Evolutionary conservation across 164 flowering plant genomes (phyloP).

Genomic region (Vitis cinerea): DNA sequence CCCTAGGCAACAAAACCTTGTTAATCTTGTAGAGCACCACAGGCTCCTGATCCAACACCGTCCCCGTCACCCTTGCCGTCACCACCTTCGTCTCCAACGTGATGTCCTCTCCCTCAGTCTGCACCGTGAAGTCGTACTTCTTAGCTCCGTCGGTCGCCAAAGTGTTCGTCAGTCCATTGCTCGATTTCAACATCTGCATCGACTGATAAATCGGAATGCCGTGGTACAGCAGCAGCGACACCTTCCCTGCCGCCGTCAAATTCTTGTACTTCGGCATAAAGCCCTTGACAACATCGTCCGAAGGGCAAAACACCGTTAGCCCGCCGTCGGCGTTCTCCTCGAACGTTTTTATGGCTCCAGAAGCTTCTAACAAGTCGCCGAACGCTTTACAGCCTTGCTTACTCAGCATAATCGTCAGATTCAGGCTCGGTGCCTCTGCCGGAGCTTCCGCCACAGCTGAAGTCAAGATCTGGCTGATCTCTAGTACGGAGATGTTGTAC

Average conservation of each 20-base stretch:
- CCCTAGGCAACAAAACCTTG: conserved; percentile 51
- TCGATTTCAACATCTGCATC: conserved; percentile 44
- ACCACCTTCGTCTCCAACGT: conserved; percentile 43
- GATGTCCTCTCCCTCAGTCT: conserved; percentile 48
- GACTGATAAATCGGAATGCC: conserved; percentile 48
- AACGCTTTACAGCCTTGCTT: conserved; percentile 76
- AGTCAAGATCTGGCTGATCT: conserved; percentile 56
- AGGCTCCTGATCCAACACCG: conserved; percentile 48
- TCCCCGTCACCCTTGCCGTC: conserved; percentile 49
- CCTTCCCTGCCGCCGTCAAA: conserved; percentile 38
- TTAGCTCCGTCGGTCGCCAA: conserved; percentile 48
- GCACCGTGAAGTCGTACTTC: conserved; percentile 52
- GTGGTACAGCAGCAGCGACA: conserved; percentile 38
- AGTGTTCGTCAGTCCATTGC: conserved; percentile 48
- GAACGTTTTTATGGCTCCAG: conserved; percentile 50
- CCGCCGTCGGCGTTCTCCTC: conserved; percentile 40
- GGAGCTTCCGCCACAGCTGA: conserved; percentile 89
- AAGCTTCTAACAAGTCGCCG: conserved; percentile 38
- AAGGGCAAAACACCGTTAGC: conserved; percentile 52
- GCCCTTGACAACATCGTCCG: conserved; percentile 28
- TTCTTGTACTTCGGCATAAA: conserved; percentile 49
- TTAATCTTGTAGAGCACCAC: conserved; percentile 41
- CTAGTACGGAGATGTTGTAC: conserved; percentile 74
- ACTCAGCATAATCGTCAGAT: conserved; percentile 49
- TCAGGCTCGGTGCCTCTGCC: conserved; percentile 51